Base-by-base conservation (phyloP, 2,329 filamentous ascomycete species). In the Trichoderma sp. region DNA sequence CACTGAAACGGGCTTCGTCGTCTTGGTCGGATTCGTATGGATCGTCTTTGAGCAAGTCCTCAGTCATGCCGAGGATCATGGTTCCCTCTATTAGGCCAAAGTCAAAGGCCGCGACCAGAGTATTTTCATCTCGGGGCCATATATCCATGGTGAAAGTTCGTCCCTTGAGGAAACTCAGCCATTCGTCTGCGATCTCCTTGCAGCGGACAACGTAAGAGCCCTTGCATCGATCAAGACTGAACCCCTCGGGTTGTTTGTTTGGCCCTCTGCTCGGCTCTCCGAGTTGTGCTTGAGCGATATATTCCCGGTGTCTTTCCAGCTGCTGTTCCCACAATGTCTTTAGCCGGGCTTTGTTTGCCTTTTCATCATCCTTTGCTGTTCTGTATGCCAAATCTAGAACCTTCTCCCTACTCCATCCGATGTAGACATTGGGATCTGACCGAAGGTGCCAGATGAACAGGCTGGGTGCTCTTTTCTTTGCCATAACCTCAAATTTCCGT, bases 181-280 rank as follows among this genome's bases (percentile, higher is more conserved):
- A 66, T 17, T 6, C 30, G 1, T 66, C 63, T 4, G 8, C 4
- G 5, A 67, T 59, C 1, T 12, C 20, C 3, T 32, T 12, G 11
- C 62, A 67, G 5, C 12, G 34, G 11, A 71, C 23, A 20, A 67
- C 8, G 39, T 71, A 71, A 4, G 63, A 71, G 2, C 69, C 69
- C 28, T n/a, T 2, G 20, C 63, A 62, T 6, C 53, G 62, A 23
- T 55, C 47, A 3, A 61, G 36, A 23, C 58, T 32, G 26, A 61
- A 55, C 8, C 28, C 20, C 6, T 71, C 2, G 15, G 47, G 13
- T 1, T 9, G 1, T 20, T 17, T 34, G 26, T 23, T 36, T 6
- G 20, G 20, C 26, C n/a, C 47, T 4, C 12, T 6, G 11, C 30
- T 6, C 17, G 32, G 6, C 13, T 39, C 9, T 17, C 13, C 26